Evolutionary conservation across 208 protist species (phyloP).

Genomic region (Leishmania guyanensis): DNA sequence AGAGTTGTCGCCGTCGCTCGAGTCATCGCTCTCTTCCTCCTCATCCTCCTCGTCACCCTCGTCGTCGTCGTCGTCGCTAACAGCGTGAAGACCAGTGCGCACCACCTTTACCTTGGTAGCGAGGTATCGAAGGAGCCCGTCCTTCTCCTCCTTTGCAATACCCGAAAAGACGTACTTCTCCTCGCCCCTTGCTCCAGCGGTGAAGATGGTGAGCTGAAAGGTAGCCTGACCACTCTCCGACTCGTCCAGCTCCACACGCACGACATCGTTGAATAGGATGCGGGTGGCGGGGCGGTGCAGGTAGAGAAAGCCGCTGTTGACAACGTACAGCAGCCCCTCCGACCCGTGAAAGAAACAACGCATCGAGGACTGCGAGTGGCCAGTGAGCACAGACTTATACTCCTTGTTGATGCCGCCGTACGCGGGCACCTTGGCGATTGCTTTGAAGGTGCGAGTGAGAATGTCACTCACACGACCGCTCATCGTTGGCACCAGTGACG

Average conservation of each 20-base stretch:
- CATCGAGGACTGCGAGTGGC: slow-evolving; percentile 58
- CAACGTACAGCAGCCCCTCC: slow-evolving; percentile 80
- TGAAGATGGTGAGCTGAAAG: slow-evolving; percentile 78
- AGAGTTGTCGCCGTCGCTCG: slow-evolving; percentile 34
- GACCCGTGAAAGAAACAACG: slow-evolving; percentile 70
- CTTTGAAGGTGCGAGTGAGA: slow-evolving; percentile 80
- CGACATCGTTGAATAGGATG: slow-evolving; percentile 54
- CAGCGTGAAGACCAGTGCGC: slow-evolving; percentile 37
- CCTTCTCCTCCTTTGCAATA: slow-evolving; percentile 76
- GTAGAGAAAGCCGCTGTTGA: slow-evolving; percentile 77
- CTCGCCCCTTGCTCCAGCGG: slow-evolving; percentile 28
- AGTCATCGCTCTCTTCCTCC: slow-evolving; percentile 49
- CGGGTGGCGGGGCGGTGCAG: slow-evolving; percentile 79
- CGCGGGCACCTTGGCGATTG: slow-evolving; percentile 70
- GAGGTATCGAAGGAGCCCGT: slow-evolving; percentile 59
- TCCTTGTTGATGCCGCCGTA: slow-evolving; percentile 83
- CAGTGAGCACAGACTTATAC: slow-evolving; percentile 65
- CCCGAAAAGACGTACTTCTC: slow-evolving; percentile 72
- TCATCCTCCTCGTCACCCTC: slow-evolving; percentile 59
- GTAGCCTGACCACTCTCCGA: slow-evolving; percentile 60
- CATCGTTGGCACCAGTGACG: slow-evolving; percentile 69
- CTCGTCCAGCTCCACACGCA: slow-evolving; percentile 71
- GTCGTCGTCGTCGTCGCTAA: slow-evolving; percentile 49
- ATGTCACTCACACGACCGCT: slow-evolving; percentile 83
- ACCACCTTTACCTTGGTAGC: slow-evolving; percentile 53